A percentile compares a stretch with the other conserved stretches of the same genome.
phyloP scores from a whole-genome alignment of 352 stramenopile genomes.

The Pythium myriotylum region DNA sequence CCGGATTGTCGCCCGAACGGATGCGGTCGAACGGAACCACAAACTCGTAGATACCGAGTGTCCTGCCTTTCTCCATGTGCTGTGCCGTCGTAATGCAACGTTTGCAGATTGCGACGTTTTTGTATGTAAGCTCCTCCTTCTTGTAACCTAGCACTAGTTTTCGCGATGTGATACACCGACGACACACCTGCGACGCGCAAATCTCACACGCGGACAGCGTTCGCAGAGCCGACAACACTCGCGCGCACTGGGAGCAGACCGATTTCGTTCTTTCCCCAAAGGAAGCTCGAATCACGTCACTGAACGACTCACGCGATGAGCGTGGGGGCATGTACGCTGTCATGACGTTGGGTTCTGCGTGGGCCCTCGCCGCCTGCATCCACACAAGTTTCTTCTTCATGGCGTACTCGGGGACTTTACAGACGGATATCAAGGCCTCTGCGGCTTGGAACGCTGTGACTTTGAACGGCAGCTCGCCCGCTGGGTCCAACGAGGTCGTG shows the following conservation, averaged over 20 bases:
- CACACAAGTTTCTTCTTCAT: slow-evolving; percentile 36
- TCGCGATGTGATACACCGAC: slow-evolving; percentile 8
- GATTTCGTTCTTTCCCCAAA: neutral
- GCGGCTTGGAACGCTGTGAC: slow-evolving; percentile 26
- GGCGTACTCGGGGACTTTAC: slow-evolving; percentile 26
- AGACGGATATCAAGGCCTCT: slow-evolving; percentile 26
- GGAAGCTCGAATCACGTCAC: neutral
- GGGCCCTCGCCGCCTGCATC: slow-evolving; percentile 11
- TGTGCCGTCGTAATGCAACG: slow-evolving; percentile 11
- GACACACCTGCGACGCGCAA: slow-evolving; percentile 5
- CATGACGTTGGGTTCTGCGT: slow-evolving; percentile 9
- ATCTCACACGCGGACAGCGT: slow-evolving; percentile 5
- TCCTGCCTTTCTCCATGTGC: slow-evolving; percentile 1
- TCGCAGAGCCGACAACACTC: slow-evolving; percentile 1
- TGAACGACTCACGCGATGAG: slow-evolving; percentile 6
- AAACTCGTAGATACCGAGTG: slow-evolving; percentile 19
- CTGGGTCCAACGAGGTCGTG: slow-evolving; percentile 42
- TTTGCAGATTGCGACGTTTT: slow-evolving; percentile 1
- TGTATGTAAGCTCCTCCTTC: neutral
- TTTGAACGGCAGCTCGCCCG: slow-evolving; percentile 23
- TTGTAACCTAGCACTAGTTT: slow-evolving; percentile 12
- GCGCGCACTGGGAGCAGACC: slow-evolving; percentile 7
- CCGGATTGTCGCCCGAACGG: neutral
- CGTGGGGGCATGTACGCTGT: neutral
- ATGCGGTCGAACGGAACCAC: slow-evolving; percentile 16